These are phyloP conservation scores for Coemansia sp. DNA, from an alignment of 192 early-diverging fungal species.

Conservation along the genomic window DNA sequence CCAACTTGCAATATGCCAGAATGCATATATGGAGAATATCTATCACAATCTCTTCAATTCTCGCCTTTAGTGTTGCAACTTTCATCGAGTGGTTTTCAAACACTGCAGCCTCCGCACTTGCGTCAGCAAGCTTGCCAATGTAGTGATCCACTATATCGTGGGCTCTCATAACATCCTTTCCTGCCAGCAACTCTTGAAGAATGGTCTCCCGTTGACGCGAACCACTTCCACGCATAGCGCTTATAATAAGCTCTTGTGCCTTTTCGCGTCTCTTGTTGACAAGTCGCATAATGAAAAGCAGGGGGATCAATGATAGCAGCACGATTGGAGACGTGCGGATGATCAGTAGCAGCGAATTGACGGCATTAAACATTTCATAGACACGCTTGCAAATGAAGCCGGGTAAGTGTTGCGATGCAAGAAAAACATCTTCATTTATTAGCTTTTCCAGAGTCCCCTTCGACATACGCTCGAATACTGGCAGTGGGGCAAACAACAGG, in stretches of 20 bases:
- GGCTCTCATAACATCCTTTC: constrained; percentile 2
- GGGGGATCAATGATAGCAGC: background rate
- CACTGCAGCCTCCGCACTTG: background rate
- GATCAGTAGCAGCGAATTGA: constrained; percentile 6
- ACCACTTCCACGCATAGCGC: background rate
- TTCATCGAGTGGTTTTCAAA: background rate
- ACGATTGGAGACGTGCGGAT: background rate
- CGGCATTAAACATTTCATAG: background rate
- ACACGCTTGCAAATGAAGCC: background rate
- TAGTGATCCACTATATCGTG: background rate
- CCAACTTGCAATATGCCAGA: constrained; percentile 1
- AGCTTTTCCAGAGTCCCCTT: constrained; percentile 1
- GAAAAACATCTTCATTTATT: background rate
- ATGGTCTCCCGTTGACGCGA: background rate
- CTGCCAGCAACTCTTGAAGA: background rate
- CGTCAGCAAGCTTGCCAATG: background rate
- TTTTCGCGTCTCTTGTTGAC: background rate
- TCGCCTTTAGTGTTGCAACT: background rate
- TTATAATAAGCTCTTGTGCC: background rate
- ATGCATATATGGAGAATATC: constrained; percentile 8
- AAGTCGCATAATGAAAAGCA: background rate
- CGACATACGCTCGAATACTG: constrained; percentile 21
- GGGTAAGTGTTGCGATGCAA: background rate
- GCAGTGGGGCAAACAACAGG: constrained; percentile 3
- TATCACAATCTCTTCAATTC: background rate